These are phyloP conservation scores for Striga asiatica DNA, from an alignment of 257 asterid genomes.

Conservation along the genomic window DNA sequence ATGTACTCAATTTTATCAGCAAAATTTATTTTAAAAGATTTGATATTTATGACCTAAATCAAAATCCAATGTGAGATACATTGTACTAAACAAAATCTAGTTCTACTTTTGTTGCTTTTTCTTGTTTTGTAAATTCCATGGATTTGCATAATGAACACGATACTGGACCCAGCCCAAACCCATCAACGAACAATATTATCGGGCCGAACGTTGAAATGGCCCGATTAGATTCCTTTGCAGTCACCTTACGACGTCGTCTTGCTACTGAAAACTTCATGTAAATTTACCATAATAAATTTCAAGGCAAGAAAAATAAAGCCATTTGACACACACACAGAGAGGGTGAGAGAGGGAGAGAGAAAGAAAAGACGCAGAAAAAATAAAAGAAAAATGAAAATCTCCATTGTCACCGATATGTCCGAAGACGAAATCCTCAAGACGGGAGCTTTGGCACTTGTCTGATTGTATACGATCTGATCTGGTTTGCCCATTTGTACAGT, in stretches of 20 bases:
- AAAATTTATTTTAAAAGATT: no score
- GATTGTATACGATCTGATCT: slow-evolving; percentile 42
- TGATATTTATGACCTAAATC: no score
- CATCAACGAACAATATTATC: background rate
- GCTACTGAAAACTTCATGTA: background rate
- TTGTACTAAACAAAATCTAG: no score
- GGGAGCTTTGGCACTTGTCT: slow-evolving; percentile 8
- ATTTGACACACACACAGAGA: slow-evolving; percentile 8
- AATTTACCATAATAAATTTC: background rate
- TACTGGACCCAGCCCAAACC: background rate
- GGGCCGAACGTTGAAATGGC: background rate
- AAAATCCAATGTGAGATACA: no score
- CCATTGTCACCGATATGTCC: slow-evolving; percentile 48
- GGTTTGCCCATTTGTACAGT: slow-evolving; percentile 13
- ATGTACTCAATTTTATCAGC: no score
- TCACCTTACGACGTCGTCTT: slow-evolving; percentile 4
- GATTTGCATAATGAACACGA: no score
- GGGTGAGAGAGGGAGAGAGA: slow-evolving; percentile 6
- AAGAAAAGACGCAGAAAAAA: slow-evolving; percentile 11
- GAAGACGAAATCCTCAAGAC: slow-evolving; percentile 14
- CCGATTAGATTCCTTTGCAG: background rate
- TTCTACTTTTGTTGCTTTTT: no score
- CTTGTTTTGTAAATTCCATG: no score
- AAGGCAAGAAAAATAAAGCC: slow-evolving; percentile 13
- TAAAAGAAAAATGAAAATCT: slow-evolving; percentile 2